These are phyloP conservation scores for Secale cereale DNA, from an alignment of 176 grass and related monocot genomes.

Conservation along the genomic window DNA sequence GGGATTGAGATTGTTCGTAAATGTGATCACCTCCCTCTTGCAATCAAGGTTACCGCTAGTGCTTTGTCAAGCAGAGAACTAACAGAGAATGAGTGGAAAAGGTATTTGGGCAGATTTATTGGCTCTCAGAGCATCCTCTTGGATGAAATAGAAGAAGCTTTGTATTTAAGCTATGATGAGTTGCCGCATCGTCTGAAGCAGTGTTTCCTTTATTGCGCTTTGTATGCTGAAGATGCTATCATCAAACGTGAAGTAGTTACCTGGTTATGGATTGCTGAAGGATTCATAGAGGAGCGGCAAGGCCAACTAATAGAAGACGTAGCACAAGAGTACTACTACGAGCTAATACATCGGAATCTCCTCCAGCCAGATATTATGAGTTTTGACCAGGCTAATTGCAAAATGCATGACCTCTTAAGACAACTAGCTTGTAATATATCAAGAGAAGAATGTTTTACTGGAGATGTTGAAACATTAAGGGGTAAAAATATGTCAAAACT, in stretches of 20 bases:
- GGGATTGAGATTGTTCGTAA: background rate
- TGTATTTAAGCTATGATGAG: conserved; percentile 39
- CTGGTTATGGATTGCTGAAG: conserved; percentile 14
- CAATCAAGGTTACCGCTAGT: background rate
- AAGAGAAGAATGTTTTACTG: background rate
- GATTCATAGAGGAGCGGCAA: conserved; percentile 1
- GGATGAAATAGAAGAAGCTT: background rate
- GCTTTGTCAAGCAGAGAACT: background rate
- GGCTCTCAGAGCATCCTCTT: background rate
- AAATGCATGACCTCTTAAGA: conserved; percentile 17
- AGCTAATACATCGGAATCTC: conserved; percentile 21
- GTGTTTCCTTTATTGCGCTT: conserved; percentile 28
- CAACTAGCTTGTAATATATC: conserved; percentile 18
- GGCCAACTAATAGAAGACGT: conserved; percentile 16
- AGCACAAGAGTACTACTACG: conserved; percentile 26
- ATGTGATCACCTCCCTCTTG: background rate
- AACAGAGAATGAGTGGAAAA: background rate
- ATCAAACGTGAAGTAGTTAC: background rate
- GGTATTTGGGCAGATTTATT: background rate
- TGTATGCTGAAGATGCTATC: conserved; percentile 4
- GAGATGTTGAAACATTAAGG: background rate
- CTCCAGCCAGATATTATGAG: background rate
- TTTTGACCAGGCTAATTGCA: background rate
- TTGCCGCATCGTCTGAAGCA: conserved; percentile 21
- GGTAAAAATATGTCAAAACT: background rate